Percentiles rank a stretch among this genome's conserved stretches.
Conservation (phyloP, 257 asterid genomes). For the Solanum verrucosum region DNA sequence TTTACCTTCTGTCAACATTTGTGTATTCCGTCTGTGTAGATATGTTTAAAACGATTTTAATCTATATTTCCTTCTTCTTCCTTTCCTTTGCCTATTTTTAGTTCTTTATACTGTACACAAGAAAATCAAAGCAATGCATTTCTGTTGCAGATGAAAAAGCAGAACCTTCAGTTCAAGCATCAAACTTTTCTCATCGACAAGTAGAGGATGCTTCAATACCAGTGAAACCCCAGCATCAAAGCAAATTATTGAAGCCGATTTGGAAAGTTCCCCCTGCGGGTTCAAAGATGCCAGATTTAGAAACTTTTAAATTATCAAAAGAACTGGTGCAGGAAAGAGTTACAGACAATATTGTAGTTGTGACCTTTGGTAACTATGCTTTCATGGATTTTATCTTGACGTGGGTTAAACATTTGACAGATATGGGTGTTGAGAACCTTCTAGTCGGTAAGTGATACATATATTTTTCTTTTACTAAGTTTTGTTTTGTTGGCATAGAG, state of each 20-base stretch:
- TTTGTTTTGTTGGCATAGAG: not conserved
- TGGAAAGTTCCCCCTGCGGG: constrained; percentile 81
- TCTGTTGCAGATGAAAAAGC: constrained; percentile 13
- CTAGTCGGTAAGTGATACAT: constrained; percentile 62
- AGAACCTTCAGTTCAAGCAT: constrained; percentile 22
- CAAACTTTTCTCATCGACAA: constrained; percentile 29
- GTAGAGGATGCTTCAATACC: constrained; percentile 9
- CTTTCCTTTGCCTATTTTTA: not conserved
- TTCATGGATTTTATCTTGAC: constrained; percentile 97
- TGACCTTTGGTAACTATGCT: constrained; percentile 94
- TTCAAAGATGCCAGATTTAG: constrained; percentile 72
- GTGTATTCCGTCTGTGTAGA: not conserved
- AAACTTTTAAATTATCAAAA: constrained; percentile 66
- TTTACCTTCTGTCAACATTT: not conserved
- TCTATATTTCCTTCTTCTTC: not conserved
- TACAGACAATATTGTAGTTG: constrained; percentile 60
- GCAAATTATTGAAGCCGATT: constrained; percentile 35
- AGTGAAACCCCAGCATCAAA: constrained; percentile 13
- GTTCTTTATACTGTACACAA: not conserved
- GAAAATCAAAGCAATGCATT: not conserved
- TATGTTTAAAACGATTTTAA: not conserved
- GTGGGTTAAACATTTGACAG: constrained; percentile 94
- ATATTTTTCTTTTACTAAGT: not conserved
- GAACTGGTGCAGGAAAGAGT: constrained; percentile 73
- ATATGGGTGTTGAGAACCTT: constrained; percentile 75